Evolutionary conservation across 805 yeast genomes (phyloP), one percentile per base, ranked within the genome.

Genomic region (Suhomyces prunicola): DNA sequence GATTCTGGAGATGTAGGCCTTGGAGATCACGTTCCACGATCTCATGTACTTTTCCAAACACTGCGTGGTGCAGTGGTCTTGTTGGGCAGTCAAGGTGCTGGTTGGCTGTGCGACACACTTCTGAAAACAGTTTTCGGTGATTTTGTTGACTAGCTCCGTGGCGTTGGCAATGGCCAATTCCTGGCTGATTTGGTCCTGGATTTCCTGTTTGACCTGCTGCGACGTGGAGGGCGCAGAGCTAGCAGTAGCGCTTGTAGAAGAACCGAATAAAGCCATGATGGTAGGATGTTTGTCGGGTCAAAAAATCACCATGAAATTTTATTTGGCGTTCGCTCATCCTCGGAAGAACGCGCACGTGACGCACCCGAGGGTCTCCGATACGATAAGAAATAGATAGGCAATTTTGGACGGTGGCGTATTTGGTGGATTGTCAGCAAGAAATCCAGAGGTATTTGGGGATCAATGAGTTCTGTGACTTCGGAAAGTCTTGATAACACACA

Each of bases 81-180:
- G 90, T 6, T 73, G 77, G 1, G 75, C 59, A 48, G 74, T 68
- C 52, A 83, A 64, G 12, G 73, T 58, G 19, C 78, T 62, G 40
- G 83, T 82, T 15, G 96, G 96, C 44, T 76, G 77, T 13, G 69
- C 69, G 47, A 89, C 76, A 71, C 97, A 92, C 67, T 84, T 82
- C 47, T 86, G 87, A 68, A 88, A 92, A 69, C 97, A 92, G 75
- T 88, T 88, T 60, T 86, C 91, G 10, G 96, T 86, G 66, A 90
- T 81, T 62, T 89, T 87, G 72, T 85, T 87, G 31, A 91, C 96
- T 51, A 92, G 76, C 63, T 89, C 92, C 1, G 93, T 86, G 35
- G 96, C 97, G 69, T 91, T 89, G 17, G 92, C 94, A n/a, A 90
- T 82, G 1, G 97, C 97, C 57, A 92, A 76, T 65, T 92, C 97